A percentile compares a stretch with the other conserved stretches of the same genome.
phyloP scores from a whole-genome alignment of 2,329 filamentous ascomycete species.

The Hypoxylon sp. region DNA sequence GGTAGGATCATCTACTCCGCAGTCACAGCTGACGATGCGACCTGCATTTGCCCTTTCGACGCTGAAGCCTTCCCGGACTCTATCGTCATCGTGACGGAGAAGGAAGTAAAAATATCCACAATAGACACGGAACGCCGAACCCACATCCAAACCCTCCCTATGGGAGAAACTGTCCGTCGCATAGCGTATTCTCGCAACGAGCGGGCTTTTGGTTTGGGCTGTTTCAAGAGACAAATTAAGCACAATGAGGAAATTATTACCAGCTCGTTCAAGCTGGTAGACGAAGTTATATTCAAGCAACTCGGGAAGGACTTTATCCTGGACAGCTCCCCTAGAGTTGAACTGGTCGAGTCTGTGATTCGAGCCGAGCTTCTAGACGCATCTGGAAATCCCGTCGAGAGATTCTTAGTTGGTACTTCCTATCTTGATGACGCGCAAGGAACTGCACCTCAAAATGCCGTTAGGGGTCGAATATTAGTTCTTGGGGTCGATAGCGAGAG shows the following conservation, averaged over 20 bases:
- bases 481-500: constrained; percentile 84
- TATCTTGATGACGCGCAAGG: constrained; percentile 73
- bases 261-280: constrained; percentile 88
- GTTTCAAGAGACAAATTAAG: constrained; percentile 79
- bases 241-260: constrained; percentile 79
- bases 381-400: constrained; percentile 71
- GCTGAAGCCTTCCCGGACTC: constrained; percentile 82
- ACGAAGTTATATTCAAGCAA: constrained; percentile 87
- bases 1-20: constrained; percentile 92
- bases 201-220: constrained; percentile 87
- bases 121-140: constrained; percentile 89
- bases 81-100: constrained; percentile 82
- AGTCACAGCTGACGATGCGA: constrained; percentile 88
- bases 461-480: constrained; percentile 83
- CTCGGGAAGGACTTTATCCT: constrained; percentile 78
- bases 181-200: constrained; percentile 86
- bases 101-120: constrained; percentile 80
- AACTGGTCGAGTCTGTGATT: constrained; percentile 88
- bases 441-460: constrained; percentile 57
- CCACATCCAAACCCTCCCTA: constrained; percentile 83
- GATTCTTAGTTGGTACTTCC: constrained; percentile 92
- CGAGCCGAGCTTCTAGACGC: constrained; percentile 76
- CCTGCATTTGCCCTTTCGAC: constrained; percentile 85
- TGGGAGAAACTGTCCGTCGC: constrained; percentile 86
- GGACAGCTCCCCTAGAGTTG: constrained; percentile 61